These are phyloP conservation scores for Lizonia empirigonia DNA, from an alignment of 2,329 filamentous ascomycete genomes.

Conservation along the genomic window DNA sequence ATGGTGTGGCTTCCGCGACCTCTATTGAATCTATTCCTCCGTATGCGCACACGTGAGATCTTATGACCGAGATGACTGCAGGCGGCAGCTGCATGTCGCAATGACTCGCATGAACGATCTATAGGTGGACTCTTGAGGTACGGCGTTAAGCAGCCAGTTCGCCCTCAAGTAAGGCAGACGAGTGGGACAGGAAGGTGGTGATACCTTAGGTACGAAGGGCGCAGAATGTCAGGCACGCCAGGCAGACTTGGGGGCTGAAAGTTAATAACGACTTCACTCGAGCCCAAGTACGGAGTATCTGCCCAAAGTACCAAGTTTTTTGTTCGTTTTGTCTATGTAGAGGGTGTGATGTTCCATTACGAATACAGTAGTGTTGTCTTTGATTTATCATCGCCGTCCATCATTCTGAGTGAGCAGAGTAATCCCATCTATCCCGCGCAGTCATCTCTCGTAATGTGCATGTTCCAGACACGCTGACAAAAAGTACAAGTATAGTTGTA, in stretches of 20 bases:
- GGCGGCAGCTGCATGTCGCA: not conserved
- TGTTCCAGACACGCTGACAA: slow-evolving; percentile 29
- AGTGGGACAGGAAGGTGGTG: not conserved
- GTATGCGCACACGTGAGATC: not conserved
- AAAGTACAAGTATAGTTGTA: slow-evolving; percentile 17
- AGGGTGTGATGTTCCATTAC: slow-evolving; percentile 1
- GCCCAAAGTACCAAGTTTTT: no score
- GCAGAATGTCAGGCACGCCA: not conserved
- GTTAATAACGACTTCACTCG: slow-evolving; percentile 7
- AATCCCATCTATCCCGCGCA: slow-evolving; percentile 11
- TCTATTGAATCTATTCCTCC: not conserved
- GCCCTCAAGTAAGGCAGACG: slow-evolving; percentile 5
- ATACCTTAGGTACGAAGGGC: slow-evolving; percentile 2
- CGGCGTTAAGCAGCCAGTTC: slow-evolving; percentile 5
- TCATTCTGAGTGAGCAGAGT: slow-evolving; percentile 25
- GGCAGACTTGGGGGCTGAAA: slow-evolving; percentile 16
- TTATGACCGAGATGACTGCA: slow-evolving; percentile 3
- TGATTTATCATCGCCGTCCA: not conserved
- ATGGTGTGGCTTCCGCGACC: slow-evolving; percentile 1
- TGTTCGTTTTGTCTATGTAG: not conserved
- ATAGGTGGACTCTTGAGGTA: not conserved
- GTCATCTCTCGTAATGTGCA: slow-evolving; percentile 20
- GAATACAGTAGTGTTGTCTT: slow-evolving; percentile 11
- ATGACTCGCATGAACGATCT: slow-evolving; percentile 4
- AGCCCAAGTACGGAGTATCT: no score